A percentile compares a stretch with the other conserved stretches of the same genome.
Evolutionary conservation across 2,329 filamentous ascomycete genomes (phyloP).

Genomic region (Phaeoacremonium minimum): DNA sequence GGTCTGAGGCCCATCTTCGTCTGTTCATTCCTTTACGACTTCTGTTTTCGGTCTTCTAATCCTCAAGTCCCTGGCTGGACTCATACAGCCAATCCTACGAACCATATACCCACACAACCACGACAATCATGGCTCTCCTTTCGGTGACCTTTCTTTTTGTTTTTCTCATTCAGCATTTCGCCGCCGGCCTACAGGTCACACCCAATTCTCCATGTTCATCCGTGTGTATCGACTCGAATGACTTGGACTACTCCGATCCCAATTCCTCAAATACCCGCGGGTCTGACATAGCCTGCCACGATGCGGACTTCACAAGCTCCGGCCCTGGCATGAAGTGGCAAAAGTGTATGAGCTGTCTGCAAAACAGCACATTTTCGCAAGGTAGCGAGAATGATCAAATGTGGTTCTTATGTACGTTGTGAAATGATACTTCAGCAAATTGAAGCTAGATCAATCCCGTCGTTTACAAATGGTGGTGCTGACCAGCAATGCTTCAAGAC

Average conservation of each 20-base stretch:
- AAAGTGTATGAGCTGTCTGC: slow-evolving; percentile 46
- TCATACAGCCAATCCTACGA: neutral
- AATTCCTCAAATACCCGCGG: slow-evolving; percentile 38
- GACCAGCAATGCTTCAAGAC: slow-evolving; percentile 33
- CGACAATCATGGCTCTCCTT: slow-evolving; percentile 10
- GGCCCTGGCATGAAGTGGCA: slow-evolving; percentile 39
- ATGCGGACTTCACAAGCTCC: slow-evolving; percentile 34
- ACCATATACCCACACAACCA: slow-evolving; percentile 1
- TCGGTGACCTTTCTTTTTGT: slow-evolving; percentile 12
- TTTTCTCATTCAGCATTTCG: slow-evolving; percentile 16
- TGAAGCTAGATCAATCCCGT: no score
- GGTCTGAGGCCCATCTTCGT: no score
- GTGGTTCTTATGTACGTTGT: slow-evolving; percentile 51
- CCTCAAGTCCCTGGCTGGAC: no score
- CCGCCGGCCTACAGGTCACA: slow-evolving; percentile 42
- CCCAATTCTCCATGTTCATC: slow-evolving; percentile 50
- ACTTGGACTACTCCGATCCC: slow-evolving; percentile 36
- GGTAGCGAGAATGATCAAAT: slow-evolving; percentile 46
- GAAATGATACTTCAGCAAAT: no score
- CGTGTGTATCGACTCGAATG: slow-evolving; percentile 39
- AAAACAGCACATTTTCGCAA: slow-evolving; percentile 42
- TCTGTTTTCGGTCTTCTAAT: no score
- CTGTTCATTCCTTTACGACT: no score
- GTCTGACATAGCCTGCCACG: slow-evolving; percentile 42
- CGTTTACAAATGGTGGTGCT: no score